phyloP scores from a whole-genome alignment of 495 filamentous ascomycete genomes.

The Aspergillus nanangensis region DNA sequence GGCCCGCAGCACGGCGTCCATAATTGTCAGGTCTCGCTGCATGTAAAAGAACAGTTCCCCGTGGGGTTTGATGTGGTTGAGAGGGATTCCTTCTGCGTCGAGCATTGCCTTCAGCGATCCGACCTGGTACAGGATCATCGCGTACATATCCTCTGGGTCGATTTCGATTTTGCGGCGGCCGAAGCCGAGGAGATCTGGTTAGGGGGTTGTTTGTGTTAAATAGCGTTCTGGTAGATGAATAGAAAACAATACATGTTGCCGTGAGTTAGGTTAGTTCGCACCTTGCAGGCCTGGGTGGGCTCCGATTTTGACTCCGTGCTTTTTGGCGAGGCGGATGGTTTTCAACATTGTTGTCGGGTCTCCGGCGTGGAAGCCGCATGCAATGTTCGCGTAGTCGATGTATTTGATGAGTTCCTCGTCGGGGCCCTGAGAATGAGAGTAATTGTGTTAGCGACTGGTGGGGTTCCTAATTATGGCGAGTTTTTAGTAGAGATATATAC shows the following conservation, averaged over 20 bases:
- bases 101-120: constrained; percentile 1
- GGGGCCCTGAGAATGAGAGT: neutral
- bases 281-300: constrained; percentile 3
- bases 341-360: constrained; percentile 3
- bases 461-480: no score
- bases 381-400: constrained; percentile 5
- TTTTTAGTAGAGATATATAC: no score
- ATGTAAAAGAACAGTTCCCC: neutral
- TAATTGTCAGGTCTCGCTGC: neutral
- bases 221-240: no score
- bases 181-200: neutral
- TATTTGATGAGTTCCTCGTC: constrained; percentile 2
- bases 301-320: neutral
- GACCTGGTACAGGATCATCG: neutral
- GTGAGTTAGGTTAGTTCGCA: no score
- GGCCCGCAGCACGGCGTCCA: neutral
- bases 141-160: neutral
- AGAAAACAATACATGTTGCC: no score
- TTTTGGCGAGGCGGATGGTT: neutral
- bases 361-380: constrained; percentile 3
- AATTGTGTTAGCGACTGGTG: neutral
- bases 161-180: neutral
- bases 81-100: neutral
- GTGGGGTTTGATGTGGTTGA: neutral
- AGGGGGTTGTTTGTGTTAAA: no score